These are phyloP conservation scores for Nicotiana paniculata DNA, from an alignment of 257 asterid genomes.

Conservation along the genomic window DNA sequence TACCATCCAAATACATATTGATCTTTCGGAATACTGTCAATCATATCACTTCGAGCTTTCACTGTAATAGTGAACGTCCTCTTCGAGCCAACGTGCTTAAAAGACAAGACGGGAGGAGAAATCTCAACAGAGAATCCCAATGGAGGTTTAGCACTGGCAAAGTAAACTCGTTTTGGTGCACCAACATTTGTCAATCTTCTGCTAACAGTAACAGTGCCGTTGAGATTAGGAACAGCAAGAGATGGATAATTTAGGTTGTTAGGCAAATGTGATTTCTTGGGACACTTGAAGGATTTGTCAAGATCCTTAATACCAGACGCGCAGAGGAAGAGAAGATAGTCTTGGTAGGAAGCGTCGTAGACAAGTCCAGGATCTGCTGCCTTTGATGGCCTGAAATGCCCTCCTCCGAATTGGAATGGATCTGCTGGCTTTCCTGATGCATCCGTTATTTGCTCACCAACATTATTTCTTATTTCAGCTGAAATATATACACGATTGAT, in stretches of 20 bases:
- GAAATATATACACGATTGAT: conserved; percentile 9
- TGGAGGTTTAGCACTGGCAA: conserved; percentile 53
- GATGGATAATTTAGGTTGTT: conserved; percentile 69
- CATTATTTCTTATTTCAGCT: conserved; percentile 59
- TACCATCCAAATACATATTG: conserved; percentile 34
- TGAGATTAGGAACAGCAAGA: conserved; percentile 54
- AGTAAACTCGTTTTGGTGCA: conserved; percentile 38
- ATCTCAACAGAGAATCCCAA: conserved; percentile 53
- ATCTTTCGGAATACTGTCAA: neutral
- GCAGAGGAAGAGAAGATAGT: conserved; percentile 70
- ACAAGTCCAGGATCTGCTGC: conserved; percentile 91
- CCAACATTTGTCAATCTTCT: conserved; percentile 84
- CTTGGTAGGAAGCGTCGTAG: conserved; percentile 70
- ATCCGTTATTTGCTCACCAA: conserved; percentile 44
- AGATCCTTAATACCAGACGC: conserved; percentile 23
- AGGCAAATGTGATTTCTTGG: conserved; percentile 29
- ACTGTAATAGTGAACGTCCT: conserved; percentile 59
- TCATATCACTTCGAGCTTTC: conserved; percentile 17
- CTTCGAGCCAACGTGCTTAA: conserved; percentile 41
- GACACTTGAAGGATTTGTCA: conserved; percentile 46
- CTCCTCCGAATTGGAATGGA: conserved; percentile 82
- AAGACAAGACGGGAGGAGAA: conserved; percentile 49
- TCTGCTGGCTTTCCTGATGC: conserved; percentile 58
- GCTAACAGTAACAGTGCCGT: conserved; percentile 27
- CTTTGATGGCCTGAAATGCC: conserved; percentile 77